Base-by-base conservation (phyloP, 2,329 filamentous ascomycete species). In the Ilyonectria robusta region DNA sequence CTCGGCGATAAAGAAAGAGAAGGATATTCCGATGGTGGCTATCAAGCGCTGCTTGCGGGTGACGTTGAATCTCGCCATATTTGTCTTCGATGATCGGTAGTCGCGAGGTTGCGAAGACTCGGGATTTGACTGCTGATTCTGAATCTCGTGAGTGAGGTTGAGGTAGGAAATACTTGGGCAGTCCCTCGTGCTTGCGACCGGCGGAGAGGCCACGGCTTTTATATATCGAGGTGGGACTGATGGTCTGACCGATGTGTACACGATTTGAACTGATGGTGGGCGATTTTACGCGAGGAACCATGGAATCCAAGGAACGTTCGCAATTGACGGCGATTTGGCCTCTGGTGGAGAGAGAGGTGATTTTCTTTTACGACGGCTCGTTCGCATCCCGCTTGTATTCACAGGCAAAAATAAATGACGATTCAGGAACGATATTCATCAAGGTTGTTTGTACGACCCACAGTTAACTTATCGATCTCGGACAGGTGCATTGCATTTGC, bases 1-100 rank as follows among this genome's bases (percentile, higher is more conserved):
- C 70, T 89, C 87, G 9, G 83, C 82, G 17, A 86, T 62, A 65
- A 89, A 89, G 68, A 88, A 89, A 0, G 77, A 74, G 44, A 84
- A 82, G 0, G 85, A 87, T 46, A 89, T 85, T 63, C 67, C 78
- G 54, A 89, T 87, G 0, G 84, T 84, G 6, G 78, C 78, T 44
- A 81, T 78, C 5, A 89, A 78, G 66, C 84, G 85, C 61, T 84
- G 81, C 75, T 84, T 87, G 37, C 70, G 74, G 19, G 70, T 75
- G 44, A 79, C 40, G 37, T 66, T 73, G 58, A 75, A 65, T 7
- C 33, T 47, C 33, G 42, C 35, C 76, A 76, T 78, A 19, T 10
- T 60, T 19, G 6, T 42, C 13, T 13, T 5, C 9, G 23, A 19
- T 35, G 48, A 17, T 44, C 15, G 42, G 29, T 21, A 19, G n/a